phyloP scores from a whole-genome alignment of 2,329 filamentous ascomycete genomes.

The Paracamarosporium sp. region DNA sequence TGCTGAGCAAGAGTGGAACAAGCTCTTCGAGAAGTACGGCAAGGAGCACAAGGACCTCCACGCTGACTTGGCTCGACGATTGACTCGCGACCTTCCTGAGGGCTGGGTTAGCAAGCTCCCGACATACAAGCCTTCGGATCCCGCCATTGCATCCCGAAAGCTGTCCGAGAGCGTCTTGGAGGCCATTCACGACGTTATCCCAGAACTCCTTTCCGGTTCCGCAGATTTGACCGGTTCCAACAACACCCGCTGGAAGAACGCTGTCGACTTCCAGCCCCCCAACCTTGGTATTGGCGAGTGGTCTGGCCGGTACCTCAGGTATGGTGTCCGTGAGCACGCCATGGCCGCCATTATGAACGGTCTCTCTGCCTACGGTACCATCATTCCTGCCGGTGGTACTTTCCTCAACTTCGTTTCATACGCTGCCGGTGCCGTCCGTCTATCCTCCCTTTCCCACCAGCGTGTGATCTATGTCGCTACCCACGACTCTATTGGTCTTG shows the following conservation, averaged over 20 bases:
- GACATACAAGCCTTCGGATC: constrained; percentile 84
- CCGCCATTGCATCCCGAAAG: constrained; percentile 91
- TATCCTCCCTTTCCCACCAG: constrained; percentile 89
- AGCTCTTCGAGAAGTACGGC: constrained; percentile 86
- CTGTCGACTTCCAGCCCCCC: constrained; percentile 96
- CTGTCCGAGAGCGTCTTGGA: constrained; percentile 92
- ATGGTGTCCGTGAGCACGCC: constrained; percentile 89
- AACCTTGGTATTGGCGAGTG: constrained; percentile 86
- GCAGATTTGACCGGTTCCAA: constrained; percentile 98
- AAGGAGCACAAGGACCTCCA: constrained; percentile 78
- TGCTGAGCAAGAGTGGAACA: constrained; percentile 92
- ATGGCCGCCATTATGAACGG: constrained; percentile 97
- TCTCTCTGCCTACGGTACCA: constrained; percentile 90
- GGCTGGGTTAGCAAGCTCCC: constrained; percentile 96
- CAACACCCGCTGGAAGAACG: constrained; percentile 97
- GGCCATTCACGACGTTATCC: constrained; percentile 82
- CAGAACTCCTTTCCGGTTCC: constrained; percentile 93
- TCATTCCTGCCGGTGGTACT: constrained; percentile 92
- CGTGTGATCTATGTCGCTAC: constrained; percentile 96
- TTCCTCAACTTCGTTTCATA: constrained; percentile 99
- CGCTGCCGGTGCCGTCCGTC: constrained; percentile 90
- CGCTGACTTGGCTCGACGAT: constrained; percentile 81
- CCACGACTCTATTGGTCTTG: constrained; percentile 98
- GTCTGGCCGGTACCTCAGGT: constrained; percentile 88
- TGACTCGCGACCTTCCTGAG: constrained; percentile 83